Percentiles rank a stretch among this genome's conserved stretches.
These are phyloP conservation scores for Xerocomus potaroensis DNA, from an alignment of 768 basidiomycete species.

Conservation along the genomic window DNA sequence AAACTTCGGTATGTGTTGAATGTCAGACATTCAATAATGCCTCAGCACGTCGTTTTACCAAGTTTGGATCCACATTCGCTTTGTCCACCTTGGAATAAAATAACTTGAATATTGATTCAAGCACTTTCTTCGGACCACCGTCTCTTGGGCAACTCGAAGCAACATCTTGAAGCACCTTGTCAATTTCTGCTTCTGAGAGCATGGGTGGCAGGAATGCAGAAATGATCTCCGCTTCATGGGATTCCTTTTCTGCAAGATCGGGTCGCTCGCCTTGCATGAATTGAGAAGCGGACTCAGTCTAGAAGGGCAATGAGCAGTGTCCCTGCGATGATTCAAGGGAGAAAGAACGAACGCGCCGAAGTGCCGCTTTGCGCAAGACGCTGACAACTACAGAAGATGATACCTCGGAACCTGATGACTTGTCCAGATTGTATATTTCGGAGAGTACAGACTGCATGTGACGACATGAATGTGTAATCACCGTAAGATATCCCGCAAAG, in stretches of 20 bases:
- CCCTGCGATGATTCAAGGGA: not conserved
- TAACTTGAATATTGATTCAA: conserved; percentile 54
- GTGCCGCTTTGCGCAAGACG: conserved; percentile 55
- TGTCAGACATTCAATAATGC: conserved; percentile 29
- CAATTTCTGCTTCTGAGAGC: conserved; percentile 52
- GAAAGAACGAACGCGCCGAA: conserved; percentile 49
- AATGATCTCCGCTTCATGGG: conserved; percentile 51
- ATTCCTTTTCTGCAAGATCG: conserved; percentile 64
- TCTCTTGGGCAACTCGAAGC: conserved; percentile 27
- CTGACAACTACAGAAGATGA: conserved; percentile 45
- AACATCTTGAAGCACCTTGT: conserved; percentile 43
- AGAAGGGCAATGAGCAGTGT: conserved; percentile 4
- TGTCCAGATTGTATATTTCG: conserved; percentile 67
- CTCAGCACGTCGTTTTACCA: conserved; percentile 52
- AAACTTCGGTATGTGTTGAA: not conserved
- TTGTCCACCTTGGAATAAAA: conserved; percentile 64
- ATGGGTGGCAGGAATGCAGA: conserved; percentile 56
- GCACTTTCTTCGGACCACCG: conserved; percentile 17
- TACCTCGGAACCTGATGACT: conserved; percentile 41
- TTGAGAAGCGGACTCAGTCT: conserved; percentile 59
- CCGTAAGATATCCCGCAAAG: not conserved
- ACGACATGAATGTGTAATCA: not conserved
- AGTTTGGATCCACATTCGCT: conserved; percentile 49
- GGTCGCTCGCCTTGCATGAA: conserved; percentile 53
- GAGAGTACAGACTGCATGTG: conserved; percentile 56